Evolutionary conservation across 2,329 filamentous ascomycete genomes (phyloP), one percentile per base, ranked within the genome.

Genomic region (Westerdykella aurantiaca): DNA sequence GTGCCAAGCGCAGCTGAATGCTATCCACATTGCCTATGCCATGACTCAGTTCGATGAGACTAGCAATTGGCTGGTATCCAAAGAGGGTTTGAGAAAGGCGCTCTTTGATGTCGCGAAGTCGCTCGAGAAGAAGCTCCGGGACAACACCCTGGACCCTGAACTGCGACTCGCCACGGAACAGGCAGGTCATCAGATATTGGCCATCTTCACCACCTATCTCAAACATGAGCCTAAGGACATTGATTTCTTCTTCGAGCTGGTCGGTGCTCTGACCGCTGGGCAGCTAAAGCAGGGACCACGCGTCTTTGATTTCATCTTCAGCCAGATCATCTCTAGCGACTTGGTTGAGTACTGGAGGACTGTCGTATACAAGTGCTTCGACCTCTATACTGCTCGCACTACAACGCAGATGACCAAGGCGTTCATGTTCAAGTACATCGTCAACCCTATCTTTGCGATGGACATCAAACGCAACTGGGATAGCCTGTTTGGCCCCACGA

Each of bases 391-490:
- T 6, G 80, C 83, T 39, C 88, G 85, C 60, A 80, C 75, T 37
- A 86, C 84, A 11, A 82, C 86, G 0, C 93, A 96, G 67, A 90
- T 86, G 71, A 87, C 88, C 37, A 98, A 98, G 68, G 86, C 89
- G 41, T 99, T 95, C 65, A 74, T 94, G 31, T 82, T 98, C 61
- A 88, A 88, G 63, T 83, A 95, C 64, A 78, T 98, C 25, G 87
- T 96, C 52, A 98, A 97, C 58, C 94, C 93, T 0, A 95, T 97
- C 33, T 80, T 99, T 43, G 90, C 91, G 3, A 95, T 91, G 86
- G 93, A 98, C 68, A 84, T 95, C 33, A 91, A 93, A 80, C 82
- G 85, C 18, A 84, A 86, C 46, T 93, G 88, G 77, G 77, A 81
- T 35, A 58, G 45, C 14, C 51, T 75, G 18, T 74, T 75, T 46